Base-by-base conservation (phyloP, 495 filamentous ascomycete species). In the Alectoria sarmentosa region DNA sequence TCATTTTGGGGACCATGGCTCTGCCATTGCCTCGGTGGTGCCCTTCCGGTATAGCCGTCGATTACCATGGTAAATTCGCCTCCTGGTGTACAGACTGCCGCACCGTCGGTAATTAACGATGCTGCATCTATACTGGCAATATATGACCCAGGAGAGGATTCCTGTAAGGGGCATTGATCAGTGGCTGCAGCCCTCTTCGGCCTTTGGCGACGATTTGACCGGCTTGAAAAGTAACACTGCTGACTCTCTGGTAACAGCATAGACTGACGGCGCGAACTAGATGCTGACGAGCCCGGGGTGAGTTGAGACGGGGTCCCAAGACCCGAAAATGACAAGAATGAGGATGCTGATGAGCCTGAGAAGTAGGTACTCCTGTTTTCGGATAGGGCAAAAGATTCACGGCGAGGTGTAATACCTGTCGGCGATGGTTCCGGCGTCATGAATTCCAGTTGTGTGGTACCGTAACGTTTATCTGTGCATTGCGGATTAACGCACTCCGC, bases 181-280 rank as follows among this genome's bases (percentile, higher is more conserved):
- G 34, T 17, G 49, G 14, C 23, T 21, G 49, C 49, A 19, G 42
- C 21, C 38, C 13, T 34, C 38, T 63, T 46, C 15, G 23, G 42
- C 19, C 52, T 26, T 42, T 44, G 61, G 1, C 49, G 42, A 17
- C 26, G 38, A 26, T 34, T 32, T 7, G 42, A 2, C 1, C 49
- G 61, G 61, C 61, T 54, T 21, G 61, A 55, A 13, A 65, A 15
- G 7, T 65, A 65, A 39, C 26, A 44, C 58, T 65, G 63, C 44
- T 54, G 56, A 34, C 59, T 32, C 21, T 39, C 55, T 13, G 49
- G 61, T 4, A 42, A n/a, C 9, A 30, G n/a, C 61, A 54, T 58
- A 3, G 65, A 67, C 36, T 67, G 52, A 26, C 44, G 61, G 21
- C 65, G 60, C 14, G 61, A 67, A 17, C 44, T 49, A 0, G 55